phyloP scores from a whole-genome alignment of 345 rosid species.

The Bretschneidera sinensis region DNA sequence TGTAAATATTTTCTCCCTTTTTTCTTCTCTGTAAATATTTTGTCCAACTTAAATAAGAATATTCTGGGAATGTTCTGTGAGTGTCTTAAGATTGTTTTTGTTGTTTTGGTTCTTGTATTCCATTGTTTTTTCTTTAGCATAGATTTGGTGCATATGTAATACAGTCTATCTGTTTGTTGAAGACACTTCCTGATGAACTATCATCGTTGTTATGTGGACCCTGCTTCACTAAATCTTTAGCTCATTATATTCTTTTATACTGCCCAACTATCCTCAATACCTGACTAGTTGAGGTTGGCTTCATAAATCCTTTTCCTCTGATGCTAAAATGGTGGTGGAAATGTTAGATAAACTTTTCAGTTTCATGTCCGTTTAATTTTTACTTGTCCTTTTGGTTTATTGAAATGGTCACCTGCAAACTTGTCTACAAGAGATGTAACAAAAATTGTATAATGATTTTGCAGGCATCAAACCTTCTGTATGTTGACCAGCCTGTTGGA shows the following conservation, averaged over 20 bases:
- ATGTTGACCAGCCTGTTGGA: conserved; percentile 95
- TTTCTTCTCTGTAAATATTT: no score
- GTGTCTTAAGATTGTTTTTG: not conserved
- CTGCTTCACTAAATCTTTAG: not conserved
- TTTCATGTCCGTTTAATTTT: not conserved
- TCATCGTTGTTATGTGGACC: not conserved
- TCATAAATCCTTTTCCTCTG: not conserved
- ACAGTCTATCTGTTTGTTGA: not conserved
- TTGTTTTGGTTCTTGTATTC: not conserved
- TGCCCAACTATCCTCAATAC: not conserved
- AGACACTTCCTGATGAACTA: not conserved
- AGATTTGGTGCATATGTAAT: no score
- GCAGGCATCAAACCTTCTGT: conserved; percentile 89
- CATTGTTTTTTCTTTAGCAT: no score
- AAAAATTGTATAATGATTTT: not conserved
- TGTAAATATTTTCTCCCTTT: not conserved
- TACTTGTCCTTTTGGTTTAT: not conserved
- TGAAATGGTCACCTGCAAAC: no score
- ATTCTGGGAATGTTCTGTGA: no score
- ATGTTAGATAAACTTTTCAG: not conserved
- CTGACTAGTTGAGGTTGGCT: not conserved
- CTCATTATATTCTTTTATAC: not conserved
- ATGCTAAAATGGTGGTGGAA: not conserved
- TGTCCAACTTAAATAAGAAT: not conserved
- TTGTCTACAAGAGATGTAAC: not conserved